Percentiles rank a stretch among this genome's conserved stretches.
Evolutionary conservation across 2,329 filamentous ascomycete species (phyloP).

Genomic region (Cytospora piceae): DNA sequence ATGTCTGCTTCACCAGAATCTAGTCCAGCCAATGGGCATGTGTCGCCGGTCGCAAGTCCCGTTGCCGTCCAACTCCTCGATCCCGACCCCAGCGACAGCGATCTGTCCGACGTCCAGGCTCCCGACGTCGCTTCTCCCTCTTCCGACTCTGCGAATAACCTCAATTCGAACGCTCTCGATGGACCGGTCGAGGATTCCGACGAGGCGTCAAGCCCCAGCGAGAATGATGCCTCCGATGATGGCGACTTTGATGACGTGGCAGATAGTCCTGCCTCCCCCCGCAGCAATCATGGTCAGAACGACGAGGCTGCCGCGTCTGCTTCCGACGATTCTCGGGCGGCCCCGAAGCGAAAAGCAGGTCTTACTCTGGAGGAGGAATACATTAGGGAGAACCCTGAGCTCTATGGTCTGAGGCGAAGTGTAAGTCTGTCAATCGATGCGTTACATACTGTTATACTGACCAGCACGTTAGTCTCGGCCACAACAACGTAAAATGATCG

Average conservation of each 20-base stretch:
- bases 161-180: conserved; percentile 45
- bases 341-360: conserved; percentile 72
- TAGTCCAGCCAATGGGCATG: conserved; percentile 69
- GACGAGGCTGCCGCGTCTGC: conserved; percentile 61
- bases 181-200: conserved; percentile 44
- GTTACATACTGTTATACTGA: conserved; percentile 13
- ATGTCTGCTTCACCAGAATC: conserved; percentile 66
- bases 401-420: conserved; percentile 93
- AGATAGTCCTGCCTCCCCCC: conserved; percentile 56
- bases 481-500: conserved; percentile 60
- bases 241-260: conserved; percentile 75
- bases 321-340: conserved; percentile 71
- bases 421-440: conserved; percentile 50
- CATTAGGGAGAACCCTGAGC: conserved; percentile 88
- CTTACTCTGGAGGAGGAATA: conserved; percentile 73
- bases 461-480: conserved; percentile 54
- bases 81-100: conserved; percentile 68
- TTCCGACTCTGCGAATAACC: conserved; percentile 34
- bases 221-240: conserved; percentile 65
- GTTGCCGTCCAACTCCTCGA: conserved; percentile 44
- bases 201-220: conserved; percentile 52
- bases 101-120: conserved; percentile 71
- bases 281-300: conserved; percentile 52
- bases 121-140: conserved; percentile 44
- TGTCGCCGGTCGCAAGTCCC: conserved; percentile 57